phyloP scores from a whole-genome alignment of 2,329 filamentous ascomycete species.

The Nigrograna mackinnonii region DNA sequence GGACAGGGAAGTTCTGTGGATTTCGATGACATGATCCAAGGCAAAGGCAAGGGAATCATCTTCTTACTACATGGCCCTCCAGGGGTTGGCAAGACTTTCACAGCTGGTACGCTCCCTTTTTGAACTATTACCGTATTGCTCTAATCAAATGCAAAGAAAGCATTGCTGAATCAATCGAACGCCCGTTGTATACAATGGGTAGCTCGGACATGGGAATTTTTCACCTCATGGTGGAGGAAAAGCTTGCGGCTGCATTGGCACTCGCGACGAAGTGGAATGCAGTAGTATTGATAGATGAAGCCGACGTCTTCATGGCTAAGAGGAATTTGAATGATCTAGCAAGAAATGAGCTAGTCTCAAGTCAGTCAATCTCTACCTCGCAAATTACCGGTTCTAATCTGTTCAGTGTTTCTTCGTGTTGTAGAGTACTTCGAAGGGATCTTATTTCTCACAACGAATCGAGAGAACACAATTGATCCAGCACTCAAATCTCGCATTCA shows the following conservation, averaged over 20 bases:
- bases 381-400: too few species aligned
- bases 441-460: slow-evolving; percentile 46
- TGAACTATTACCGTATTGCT: too few species aligned
- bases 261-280: slow-evolving; percentile 53
- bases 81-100: slow-evolving; percentile 84
- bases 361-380: too few species aligned
- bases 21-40: slow-evolving; percentile 70
- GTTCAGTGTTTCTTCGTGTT: slow-evolving; percentile 33
- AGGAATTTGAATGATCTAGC: slow-evolving; percentile 12
- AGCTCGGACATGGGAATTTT: slow-evolving; percentile 52
- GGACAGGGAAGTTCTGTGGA: too few species aligned
- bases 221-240: slow-evolving; percentile 45
- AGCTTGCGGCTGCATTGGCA: slow-evolving; percentile 47
- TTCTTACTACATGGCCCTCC: slow-evolving; percentile 76
- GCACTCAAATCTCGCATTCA: slow-evolving; percentile 8
- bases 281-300: slow-evolving; percentile 55
- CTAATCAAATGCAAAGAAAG: too few species aligned
- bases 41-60: slow-evolving; percentile 85
- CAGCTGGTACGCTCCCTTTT: too few species aligned
- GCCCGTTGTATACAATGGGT: slow-evolving; percentile 53
- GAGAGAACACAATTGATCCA: slow-evolving; percentile 24
- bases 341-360: slow-evolving; percentile 21
- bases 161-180: slow-evolving; percentile 19
- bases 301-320: slow-evolving; percentile 34
- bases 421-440: slow-evolving; percentile 49